Evolutionary conservation across 2,329 filamentous ascomycete species (phyloP).

Genomic region (Annulohypoxylon truncatum): DNA sequence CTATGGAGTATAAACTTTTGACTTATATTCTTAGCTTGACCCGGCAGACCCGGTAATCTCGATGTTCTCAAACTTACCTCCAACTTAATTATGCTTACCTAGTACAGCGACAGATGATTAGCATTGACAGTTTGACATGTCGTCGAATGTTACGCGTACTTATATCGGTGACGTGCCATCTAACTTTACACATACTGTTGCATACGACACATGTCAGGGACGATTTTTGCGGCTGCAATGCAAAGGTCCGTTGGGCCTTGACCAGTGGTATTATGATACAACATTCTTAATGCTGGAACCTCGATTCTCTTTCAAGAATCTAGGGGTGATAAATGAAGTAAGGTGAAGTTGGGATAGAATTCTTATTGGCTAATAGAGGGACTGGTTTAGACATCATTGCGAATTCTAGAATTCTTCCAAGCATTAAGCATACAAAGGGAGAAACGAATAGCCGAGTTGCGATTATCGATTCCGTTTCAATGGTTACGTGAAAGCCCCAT

Average conservation of each 20-base stretch:
- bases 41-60: background rate
- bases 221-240: constrained; percentile 20
- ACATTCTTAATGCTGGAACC: background rate
- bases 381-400: constrained; percentile 2
- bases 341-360: background rate
- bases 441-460: background rate
- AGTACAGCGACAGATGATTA: background rate
- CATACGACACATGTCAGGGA: constrained; percentile 16
- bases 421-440: background rate
- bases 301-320: background rate
- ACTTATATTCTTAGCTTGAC: background rate
- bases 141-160: constrained; percentile 14
- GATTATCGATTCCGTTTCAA: background rate
- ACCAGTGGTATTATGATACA: background rate
- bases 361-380: background rate
- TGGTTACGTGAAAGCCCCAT: background rate
- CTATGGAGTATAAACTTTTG: constrained; percentile 7
- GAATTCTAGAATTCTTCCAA: background rate
- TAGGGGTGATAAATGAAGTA: background rate
- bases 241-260: constrained; percentile 16
- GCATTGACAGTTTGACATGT: background rate
- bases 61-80: background rate
- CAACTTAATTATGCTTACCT: background rate
- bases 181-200: background rate
- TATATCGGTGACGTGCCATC: constrained; percentile 1